Conservation (phyloP, 2,329 filamentous ascomycete species). For the Colletotrichum godetiae region DNA sequence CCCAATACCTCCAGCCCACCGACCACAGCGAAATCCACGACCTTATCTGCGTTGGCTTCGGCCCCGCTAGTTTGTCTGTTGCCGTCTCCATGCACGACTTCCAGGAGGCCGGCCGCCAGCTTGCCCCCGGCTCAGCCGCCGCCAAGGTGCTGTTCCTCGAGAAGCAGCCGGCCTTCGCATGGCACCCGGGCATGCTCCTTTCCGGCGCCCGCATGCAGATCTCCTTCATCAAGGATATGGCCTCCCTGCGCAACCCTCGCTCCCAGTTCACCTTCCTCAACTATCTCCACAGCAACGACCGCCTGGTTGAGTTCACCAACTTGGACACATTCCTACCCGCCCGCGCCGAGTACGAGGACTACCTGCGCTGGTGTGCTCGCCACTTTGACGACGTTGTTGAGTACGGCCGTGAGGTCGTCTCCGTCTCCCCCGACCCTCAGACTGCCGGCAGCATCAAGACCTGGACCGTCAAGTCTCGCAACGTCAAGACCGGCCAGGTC, state of each 20-base stretch:
- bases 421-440: constrained; percentile 66
- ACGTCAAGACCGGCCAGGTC: constrained; percentile 66
- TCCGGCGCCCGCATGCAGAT: constrained; percentile 97
- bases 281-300: constrained; percentile 83
- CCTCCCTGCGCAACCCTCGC: constrained; percentile 86
- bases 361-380: constrained; percentile 90
- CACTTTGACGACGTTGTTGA: constrained; percentile 79
- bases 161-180: constrained; percentile 84
- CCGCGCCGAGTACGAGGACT: constrained; percentile 92
- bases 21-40: constrained; percentile 78
- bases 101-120: constrained; percentile 62
- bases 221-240: constrained; percentile 95
- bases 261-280: constrained; percentile 96
- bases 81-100: constrained; percentile 89
- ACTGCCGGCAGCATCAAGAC: constrained; percentile 63
- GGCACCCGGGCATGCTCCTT: constrained; percentile 96
- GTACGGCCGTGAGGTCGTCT: constrained; percentile 82
- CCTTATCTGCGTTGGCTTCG: constrained; percentile 91
- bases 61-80: constrained; percentile 89
- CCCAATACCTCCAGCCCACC: constrained; percentile 61
- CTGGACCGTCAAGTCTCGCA: constrained; percentile 76
- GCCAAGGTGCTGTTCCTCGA: constrained; percentile 90
- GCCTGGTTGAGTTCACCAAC: constrained; percentile 93
- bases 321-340: constrained; percentile 88
- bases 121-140: constrained; percentile 53